Percentiles rank a stretch among this genome's conserved stretches.
These are phyloP conservation scores for Mycena filopes DNA, from an alignment of 768 basidiomycete genomes.

Conservation along the genomic window DNA sequence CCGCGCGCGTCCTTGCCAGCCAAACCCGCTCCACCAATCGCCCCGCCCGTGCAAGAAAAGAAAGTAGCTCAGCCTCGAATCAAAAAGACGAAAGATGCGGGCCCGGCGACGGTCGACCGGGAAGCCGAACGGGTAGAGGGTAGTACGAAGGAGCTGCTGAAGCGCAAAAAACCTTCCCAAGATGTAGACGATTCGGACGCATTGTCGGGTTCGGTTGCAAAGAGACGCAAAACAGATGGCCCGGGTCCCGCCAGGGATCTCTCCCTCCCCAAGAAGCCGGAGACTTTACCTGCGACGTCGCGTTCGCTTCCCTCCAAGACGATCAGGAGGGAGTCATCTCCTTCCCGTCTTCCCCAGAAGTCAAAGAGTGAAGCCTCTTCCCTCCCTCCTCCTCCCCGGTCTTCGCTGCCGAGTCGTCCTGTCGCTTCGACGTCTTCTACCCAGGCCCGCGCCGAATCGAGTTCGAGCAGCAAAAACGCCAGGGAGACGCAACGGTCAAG, in stretches of 20 bases:
- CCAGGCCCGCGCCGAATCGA: conserved; percentile 11
- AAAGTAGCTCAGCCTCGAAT: conserved; percentile 35
- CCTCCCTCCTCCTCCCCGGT: conserved; percentile 18
- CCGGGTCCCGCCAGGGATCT: conserved; percentile 37
- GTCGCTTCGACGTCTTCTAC: conserved; percentile 16
- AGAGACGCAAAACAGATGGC: conserved; percentile 57
- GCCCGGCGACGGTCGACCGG: neutral
- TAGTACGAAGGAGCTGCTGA: conserved; percentile 36
- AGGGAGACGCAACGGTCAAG: conserved; percentile 19
- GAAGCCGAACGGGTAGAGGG: conserved; percentile 21
- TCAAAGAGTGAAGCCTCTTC: conserved; percentile 34
- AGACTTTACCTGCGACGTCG: conserved; percentile 24
- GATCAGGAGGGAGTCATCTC: conserved; percentile 34
- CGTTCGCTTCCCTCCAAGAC: conserved; percentile 35
- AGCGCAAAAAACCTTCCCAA: conserved; percentile 51
- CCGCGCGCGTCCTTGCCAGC: conserved; percentile 45
- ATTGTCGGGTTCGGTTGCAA: conserved; percentile 38
- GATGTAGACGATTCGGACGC: conserved; percentile 47
- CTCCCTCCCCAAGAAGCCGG: conserved; percentile 51
- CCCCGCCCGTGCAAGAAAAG: conserved; percentile 38
- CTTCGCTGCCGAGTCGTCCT: conserved; percentile 25
- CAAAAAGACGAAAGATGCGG: conserved; percentile 26
- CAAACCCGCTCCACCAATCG: conserved; percentile 44
- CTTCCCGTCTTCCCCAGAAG: conserved; percentile 32
- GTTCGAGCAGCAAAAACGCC: conserved; percentile 40